phyloP scores from a whole-genome alignment of 106 monocot species.

The Apostasia shenzhenica region DNA sequence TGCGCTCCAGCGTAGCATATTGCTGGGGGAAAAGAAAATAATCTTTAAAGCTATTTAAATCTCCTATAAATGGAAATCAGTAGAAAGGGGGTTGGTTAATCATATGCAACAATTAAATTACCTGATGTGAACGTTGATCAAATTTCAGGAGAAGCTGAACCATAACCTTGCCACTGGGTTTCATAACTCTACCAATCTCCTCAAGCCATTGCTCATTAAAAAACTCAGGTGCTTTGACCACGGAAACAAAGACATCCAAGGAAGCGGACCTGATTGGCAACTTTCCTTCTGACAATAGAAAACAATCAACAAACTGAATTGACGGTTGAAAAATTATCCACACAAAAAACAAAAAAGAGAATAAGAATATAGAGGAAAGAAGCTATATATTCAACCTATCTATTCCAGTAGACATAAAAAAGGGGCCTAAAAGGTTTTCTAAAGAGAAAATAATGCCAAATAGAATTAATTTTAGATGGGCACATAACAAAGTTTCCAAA shows the following conservation, averaged over 20 bases:
- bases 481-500: too few relatives aligned
- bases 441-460: too few relatives aligned
- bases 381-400: background rate
- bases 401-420: background rate
- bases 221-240: constrained; percentile 23
- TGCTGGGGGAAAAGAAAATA: constrained; percentile 15
- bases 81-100: background rate
- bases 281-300: constrained; percentile 29
- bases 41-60: background rate
- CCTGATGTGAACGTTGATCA: constrained; percentile 27
- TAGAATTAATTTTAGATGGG: too few relatives aligned
- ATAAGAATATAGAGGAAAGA: background rate
- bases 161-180: constrained; percentile 54
- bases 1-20: constrained; percentile 29
- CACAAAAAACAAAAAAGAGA: background rate
- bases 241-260: constrained; percentile 35
- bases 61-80: background rate
- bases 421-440: too few relatives aligned
- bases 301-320: background rate
- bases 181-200: constrained; percentile 61
- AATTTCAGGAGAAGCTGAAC: constrained; percentile 21
- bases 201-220: constrained; percentile 38
- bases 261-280: constrained; percentile 38
- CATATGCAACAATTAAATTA: constrained; percentile 7
- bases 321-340: background rate